Evolutionary conservation across 2,329 filamentous ascomycete genomes (phyloP).

Genomic region (Fusarium sp.): DNA sequence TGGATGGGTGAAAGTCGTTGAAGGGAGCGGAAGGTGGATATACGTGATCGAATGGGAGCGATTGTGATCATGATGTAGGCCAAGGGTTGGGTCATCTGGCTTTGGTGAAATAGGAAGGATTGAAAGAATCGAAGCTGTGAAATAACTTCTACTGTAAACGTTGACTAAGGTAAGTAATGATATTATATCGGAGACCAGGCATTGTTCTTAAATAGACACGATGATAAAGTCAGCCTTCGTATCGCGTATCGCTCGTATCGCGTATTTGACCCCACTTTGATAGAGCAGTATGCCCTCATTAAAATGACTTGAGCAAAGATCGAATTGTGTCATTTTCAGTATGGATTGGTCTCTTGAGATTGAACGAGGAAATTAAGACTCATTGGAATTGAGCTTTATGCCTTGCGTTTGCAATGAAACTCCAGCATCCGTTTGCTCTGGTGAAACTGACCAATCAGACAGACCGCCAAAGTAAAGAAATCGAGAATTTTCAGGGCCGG

Average conservation of each 20-base stretch:
- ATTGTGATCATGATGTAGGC: neutral
- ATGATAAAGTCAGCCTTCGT: slow-evolving; percentile 49
- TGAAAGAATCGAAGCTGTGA: too few species aligned
- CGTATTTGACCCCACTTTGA: neutral
- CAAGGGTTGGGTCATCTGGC: neutral
- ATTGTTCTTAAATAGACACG: neutral
- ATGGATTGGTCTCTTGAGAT: too few species aligned
- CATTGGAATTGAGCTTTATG: neutral
- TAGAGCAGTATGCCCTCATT: too few species aligned
- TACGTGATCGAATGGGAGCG: neutral
- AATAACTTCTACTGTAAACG: fast-evolving
- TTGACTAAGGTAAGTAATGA: fast-evolving
- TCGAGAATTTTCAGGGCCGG: fast-evolving
- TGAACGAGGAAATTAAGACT: fast-evolving
- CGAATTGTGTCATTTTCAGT: neutral
- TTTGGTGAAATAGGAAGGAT: fast-evolving
- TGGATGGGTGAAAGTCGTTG: neutral
- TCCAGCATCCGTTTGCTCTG: fast-evolving
- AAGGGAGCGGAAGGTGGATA: too few species aligned
- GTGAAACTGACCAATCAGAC: too few species aligned
- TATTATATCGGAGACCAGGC: too few species aligned
- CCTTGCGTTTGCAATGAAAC: too few species aligned
- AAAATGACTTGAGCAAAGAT: too few species aligned
- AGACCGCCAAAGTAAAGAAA: neutral
- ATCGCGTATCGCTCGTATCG: neutral